These are phyloP conservation scores for Dalbergia cultrata DNA, from an alignment of 306 rosid species.

Conservation along the genomic window DNA sequence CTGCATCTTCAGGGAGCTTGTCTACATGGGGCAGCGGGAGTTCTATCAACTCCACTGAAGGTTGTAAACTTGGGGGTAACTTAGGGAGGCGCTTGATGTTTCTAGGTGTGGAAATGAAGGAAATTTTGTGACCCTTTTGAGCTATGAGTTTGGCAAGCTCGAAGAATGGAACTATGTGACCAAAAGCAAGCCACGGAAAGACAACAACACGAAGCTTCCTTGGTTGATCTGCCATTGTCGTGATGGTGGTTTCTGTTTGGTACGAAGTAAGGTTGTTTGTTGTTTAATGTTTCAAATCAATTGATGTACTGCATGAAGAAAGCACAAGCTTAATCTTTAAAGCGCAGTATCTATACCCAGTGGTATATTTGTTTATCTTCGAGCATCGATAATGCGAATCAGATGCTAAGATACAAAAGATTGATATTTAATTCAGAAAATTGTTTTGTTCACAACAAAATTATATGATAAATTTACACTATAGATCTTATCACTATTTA, in stretches of 20 bases:
- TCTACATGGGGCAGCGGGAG: conserved; percentile 30
- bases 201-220: conserved; percentile 52
- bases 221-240: conserved; percentile 27
- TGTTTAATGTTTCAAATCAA: no score
- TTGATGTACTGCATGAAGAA: no score
- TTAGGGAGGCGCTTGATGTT: conserved; percentile 61
- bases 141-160: conserved; percentile 59
- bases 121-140: conserved; percentile 53
- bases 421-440: no score
- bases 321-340: no score
- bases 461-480: no score
- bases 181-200: conserved; percentile 67
- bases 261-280: not conserved
- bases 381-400: no score
- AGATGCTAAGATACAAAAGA: no score
- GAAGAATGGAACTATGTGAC: conserved; percentile 55
- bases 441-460: no score
- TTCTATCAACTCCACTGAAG: conserved; percentile 38
- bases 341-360: no score
- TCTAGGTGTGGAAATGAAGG: conserved; percentile 58
- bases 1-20: conserved; percentile 28
- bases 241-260: not conserved
- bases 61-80: conserved; percentile 32
- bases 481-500: no score
- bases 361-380: no score